Evolutionary conservation across 2,329 filamentous ascomycete genomes (phyloP).

Genomic region (Ilyonectria mors-panacis): DNA sequence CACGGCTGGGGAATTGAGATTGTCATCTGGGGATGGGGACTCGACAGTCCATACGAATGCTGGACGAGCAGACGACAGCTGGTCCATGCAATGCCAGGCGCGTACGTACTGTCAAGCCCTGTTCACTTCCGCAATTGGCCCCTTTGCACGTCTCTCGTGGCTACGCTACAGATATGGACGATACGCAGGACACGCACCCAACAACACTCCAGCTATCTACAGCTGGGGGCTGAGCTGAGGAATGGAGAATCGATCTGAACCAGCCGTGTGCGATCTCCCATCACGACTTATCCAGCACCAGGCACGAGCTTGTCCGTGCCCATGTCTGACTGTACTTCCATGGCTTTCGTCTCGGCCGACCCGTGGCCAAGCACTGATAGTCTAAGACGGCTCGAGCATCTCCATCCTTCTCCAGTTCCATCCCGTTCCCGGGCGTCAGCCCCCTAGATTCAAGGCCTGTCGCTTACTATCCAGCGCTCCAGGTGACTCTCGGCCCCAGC

Average conservation of each 20-base stretch:
- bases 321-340: constrained; percentile 14
- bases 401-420: background rate
- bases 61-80: background rate
- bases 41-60: background rate
- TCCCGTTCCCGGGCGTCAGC: background rate
- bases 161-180: background rate
- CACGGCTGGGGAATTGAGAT: constrained; percentile 8
- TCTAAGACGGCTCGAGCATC: background rate
- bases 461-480: background rate
- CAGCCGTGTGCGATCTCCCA: constrained; percentile 23
- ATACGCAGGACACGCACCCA: background rate
- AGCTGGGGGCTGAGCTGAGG: constrained; percentile 6
- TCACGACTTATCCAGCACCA: constrained; percentile 5
- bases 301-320: constrained; percentile 6
- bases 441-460: background rate
- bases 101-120: background rate
- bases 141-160: constrained; percentile 10
- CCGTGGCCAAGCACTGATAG: constrained; percentile 3
- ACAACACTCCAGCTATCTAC: constrained; percentile 12
- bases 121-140: background rate
- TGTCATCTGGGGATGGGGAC: background rate
- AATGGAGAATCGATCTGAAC: constrained; percentile 27
- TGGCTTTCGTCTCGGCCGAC: constrained; percentile 15
- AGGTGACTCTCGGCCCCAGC: background rate
- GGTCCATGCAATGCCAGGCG: background rate